A percentile compares a stretch with the other conserved stretches of the same genome.
Evolutionary conservation across 2,329 filamentous ascomycete species (phyloP).

Genomic region (Sclerotinia borealis): DNA sequence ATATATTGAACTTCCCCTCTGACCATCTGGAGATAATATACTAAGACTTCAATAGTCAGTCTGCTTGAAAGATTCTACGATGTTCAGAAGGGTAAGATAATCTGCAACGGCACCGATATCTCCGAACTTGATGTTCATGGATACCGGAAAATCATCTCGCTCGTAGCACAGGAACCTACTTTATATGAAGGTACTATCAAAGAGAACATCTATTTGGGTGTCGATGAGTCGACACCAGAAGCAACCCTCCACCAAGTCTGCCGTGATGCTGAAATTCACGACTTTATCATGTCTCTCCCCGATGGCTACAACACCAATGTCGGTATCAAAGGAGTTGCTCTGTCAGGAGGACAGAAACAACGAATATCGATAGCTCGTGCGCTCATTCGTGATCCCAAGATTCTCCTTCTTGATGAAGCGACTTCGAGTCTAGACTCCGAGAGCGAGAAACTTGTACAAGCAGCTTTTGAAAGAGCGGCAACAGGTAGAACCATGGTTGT

Average conservation of each 20-base stretch:
- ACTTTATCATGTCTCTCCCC: conserved; percentile 47
- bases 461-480: conserved; percentile 59
- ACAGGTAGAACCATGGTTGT: conserved; percentile 66
- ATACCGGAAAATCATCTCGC: conserved; percentile 59
- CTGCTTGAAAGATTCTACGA: conserved; percentile 57
- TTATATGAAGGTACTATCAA: conserved; percentile 57
- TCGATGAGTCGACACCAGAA: conserved; percentile 38
- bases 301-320: conserved; percentile 44
- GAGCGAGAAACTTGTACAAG: conserved; percentile 53
- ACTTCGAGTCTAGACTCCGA: conserved; percentile 51
- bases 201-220: conserved; percentile 64
- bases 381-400: conserved; percentile 43
- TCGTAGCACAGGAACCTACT: conserved; percentile 70
- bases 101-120: conserved; percentile 58
- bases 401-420: conserved; percentile 54
- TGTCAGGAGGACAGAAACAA: conserved; percentile 51
- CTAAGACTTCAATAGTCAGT: background rate
- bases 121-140: conserved; percentile 49
- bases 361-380: conserved; percentile 50
- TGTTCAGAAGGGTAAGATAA: conserved; percentile 54
- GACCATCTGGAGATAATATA: background rate
- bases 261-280: conserved; percentile 45
- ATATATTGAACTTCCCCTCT: background rate
- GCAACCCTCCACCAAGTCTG: conserved; percentile 42
- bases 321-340: conserved; percentile 40